Evolutionary conservation across 2,329 filamentous ascomycete species (phyloP).

Genomic region (Xylaria arbuscula): DNA sequence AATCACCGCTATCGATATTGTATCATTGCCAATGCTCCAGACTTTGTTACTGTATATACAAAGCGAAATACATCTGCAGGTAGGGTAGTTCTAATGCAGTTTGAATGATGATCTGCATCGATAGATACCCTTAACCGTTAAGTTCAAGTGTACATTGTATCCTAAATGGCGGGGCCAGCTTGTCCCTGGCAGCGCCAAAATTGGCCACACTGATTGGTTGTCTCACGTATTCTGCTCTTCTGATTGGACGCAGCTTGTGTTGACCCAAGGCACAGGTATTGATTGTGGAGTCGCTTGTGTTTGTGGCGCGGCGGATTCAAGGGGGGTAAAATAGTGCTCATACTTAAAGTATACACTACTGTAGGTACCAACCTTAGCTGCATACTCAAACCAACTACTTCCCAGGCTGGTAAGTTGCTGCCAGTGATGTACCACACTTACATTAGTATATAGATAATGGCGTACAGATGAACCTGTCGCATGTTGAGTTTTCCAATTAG

Average conservation of each 20-base stretch:
- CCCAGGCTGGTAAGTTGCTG: too few relatives aligned
- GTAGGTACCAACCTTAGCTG: neutral
- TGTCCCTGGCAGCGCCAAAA: neutral
- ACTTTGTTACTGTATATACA: too few relatives aligned
- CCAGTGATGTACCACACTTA: too few relatives aligned
- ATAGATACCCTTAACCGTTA: neutral
- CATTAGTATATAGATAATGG: too few relatives aligned
- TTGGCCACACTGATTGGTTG: slow-evolving; percentile 3
- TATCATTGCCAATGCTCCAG: too few relatives aligned
- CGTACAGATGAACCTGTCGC: neutral
- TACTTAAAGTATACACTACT: neutral
- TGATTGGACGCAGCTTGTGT: neutral
- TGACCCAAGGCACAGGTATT: slow-evolving; percentile 3
- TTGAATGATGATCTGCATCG: slow-evolving; percentile 29
- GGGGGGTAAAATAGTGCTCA: neutral
- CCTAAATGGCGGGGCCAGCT: neutral
- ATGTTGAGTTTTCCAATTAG: neutral
- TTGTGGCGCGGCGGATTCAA: neutral
- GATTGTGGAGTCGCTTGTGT: neutral
- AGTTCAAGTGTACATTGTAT: neutral
- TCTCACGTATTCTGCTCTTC: neutral
- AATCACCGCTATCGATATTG: neutral
- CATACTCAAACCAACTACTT: too few relatives aligned
- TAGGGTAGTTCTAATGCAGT: neutral
- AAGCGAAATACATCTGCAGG: too few relatives aligned